Evolutionary conservation across 306 rosid species (phyloP).

Genomic region (Corylus americana): DNA sequence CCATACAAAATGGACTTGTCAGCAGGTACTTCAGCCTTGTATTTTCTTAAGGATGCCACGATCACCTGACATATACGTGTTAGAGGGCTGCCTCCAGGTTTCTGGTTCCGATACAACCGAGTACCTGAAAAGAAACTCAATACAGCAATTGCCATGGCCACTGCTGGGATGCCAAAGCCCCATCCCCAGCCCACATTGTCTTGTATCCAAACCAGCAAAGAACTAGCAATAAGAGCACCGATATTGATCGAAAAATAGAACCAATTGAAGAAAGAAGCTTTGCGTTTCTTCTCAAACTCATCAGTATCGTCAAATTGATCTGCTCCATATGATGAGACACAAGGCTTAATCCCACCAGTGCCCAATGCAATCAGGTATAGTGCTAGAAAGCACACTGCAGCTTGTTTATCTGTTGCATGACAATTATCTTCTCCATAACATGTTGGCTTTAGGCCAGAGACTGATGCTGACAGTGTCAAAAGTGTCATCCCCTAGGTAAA

Average conservation of each 20-base stretch:
- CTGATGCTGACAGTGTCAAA: constrained; percentile 70
- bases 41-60: constrained; percentile 56
- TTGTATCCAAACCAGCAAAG: constrained; percentile 71
- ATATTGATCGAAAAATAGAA: constrained; percentile 74
- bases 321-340: constrained; percentile 84
- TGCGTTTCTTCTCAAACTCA: constrained; percentile 54
- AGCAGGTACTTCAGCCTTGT: constrained; percentile 41
- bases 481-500: constrained; percentile 74
- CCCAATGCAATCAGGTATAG: constrained; percentile 82
- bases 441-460: constrained; percentile 63
- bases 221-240: constrained; percentile 72
- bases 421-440: constrained; percentile 55
- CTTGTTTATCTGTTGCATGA: constrained; percentile 47
- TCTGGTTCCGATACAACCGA: constrained; percentile 58
- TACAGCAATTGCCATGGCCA: constrained; percentile 68
- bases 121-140: constrained; percentile 72
- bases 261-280: constrained; percentile 82
- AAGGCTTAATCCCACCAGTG: constrained; percentile 84
- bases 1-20: constrained; percentile 59
- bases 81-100: constrained; percentile 74
- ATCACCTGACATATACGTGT: constrained; percentile 68
- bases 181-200: constrained; percentile 74
- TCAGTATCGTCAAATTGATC: constrained; percentile 79
- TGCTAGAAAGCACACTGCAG: constrained; percentile 45
- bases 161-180: constrained; percentile 83